Percentiles rank a stretch among this genome's conserved stretches.
Evolutionary conservation across 2,329 filamentous ascomycete genomes (phyloP).

Genomic region (Tympanopsis confertula): DNA sequence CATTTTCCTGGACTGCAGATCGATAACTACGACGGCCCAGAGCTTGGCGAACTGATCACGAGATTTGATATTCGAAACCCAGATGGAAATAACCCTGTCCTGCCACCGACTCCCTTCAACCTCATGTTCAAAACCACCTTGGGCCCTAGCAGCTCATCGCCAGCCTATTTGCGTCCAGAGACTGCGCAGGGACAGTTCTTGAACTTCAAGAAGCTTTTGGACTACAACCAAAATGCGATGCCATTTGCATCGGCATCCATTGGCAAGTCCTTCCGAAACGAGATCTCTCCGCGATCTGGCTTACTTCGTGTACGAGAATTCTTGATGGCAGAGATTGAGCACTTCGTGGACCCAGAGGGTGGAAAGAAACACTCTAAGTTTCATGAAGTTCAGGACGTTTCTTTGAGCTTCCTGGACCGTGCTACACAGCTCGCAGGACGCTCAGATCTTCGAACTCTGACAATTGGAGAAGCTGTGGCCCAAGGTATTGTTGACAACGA

Average conservation of each 20-base stretch:
- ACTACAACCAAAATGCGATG: slow-evolving; percentile 91
- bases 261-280: slow-evolving; percentile 95
- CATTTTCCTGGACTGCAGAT: slow-evolving; percentile 40
- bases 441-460: slow-evolving; percentile 60
- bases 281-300: slow-evolving; percentile 87
- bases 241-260: slow-evolving; percentile 95
- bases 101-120: slow-evolving; percentile 83
- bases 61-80: slow-evolving; percentile 90
- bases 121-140: slow-evolving; percentile 97
- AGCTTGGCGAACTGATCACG: slow-evolving; percentile 76
- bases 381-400: slow-evolving; percentile 68
- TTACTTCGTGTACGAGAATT: slow-evolving; percentile 92
- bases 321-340: slow-evolving; percentile 97
- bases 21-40: slow-evolving; percentile 83
- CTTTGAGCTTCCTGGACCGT: slow-evolving; percentile 74
- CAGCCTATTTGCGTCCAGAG: slow-evolving; percentile 81
- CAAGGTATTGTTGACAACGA: slow-evolving; percentile 85
- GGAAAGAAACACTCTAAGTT: slow-evolving; percentile 93
- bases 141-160: slow-evolving; percentile 76
- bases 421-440: slow-evolving; percentile 78
- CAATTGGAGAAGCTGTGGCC: slow-evolving; percentile 77
- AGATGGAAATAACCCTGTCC: slow-evolving; percentile 62
- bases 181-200: slow-evolving; percentile 97
- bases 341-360: slow-evolving; percentile 87
- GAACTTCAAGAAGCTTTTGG: slow-evolving; percentile 90